phyloP scores from a whole-genome alignment of 345 rosid genomes.

The Citropsis articulata region DNA sequence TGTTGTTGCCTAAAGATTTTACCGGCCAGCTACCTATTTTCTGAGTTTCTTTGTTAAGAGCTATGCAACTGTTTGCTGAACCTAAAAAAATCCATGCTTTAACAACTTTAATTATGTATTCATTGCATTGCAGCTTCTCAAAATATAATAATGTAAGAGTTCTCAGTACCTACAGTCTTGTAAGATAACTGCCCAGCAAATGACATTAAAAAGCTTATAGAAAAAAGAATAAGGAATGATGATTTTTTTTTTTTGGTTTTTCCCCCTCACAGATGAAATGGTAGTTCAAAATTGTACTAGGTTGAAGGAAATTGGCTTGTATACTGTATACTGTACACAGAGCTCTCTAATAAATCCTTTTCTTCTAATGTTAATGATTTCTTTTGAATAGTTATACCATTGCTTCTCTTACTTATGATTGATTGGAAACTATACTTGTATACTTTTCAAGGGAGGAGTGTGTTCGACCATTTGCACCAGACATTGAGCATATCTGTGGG shows the following conservation, averaged over 20 bases:
- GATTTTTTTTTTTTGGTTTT: too few species aligned
- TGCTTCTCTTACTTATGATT: background rate
- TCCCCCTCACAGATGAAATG: too few species aligned
- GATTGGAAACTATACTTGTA: conserved; percentile 3
- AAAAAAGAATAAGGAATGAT: background rate
- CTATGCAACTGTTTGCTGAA: too few species aligned
- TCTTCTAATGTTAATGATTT: background rate
- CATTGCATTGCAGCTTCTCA: too few species aligned
- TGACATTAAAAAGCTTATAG: background rate
- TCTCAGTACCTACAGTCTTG: too few species aligned
- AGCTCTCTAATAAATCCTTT: background rate
- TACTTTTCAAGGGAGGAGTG: conserved; percentile 48
- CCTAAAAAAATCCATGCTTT: too few species aligned
- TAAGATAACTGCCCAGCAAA: background rate
- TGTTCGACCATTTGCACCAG: conserved; percentile 57
- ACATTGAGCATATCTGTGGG: conserved; percentile 72
- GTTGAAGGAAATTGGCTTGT: background rate
- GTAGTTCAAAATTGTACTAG: background rate
- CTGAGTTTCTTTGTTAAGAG: background rate
- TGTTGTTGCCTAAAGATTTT: background rate
- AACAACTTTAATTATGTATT: too few species aligned
- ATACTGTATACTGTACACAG: background rate
- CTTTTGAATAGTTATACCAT: background rate
- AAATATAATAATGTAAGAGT: background rate
- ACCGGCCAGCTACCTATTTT: background rate